These are phyloP conservation scores for Pyrenochaeta sp. DNA, from an alignment of 2,329 filamentous ascomycete species.

Conservation along the genomic window DNA sequence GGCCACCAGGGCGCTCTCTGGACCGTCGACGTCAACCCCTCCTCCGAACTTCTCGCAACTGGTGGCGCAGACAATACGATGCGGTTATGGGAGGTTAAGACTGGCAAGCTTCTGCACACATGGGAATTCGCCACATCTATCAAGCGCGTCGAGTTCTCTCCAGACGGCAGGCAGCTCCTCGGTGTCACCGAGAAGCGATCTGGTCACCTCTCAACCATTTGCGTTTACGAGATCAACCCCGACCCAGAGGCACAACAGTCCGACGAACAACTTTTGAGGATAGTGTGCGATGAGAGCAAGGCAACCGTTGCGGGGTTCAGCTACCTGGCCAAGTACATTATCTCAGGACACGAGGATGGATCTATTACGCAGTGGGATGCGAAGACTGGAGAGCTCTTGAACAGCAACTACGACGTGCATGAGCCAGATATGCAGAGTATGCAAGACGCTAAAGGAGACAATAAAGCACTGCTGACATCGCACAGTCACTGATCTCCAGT, in stretches of 20 bases:
- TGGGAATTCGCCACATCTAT: slow-evolving; percentile 98
- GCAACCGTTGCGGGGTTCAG: slow-evolving; percentile 97
- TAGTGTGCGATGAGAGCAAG: slow-evolving; percentile 91
- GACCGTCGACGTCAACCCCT: slow-evolving; percentile 97
- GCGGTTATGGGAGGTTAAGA: slow-evolving; percentile 94
- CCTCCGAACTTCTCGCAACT: slow-evolving; percentile 88
- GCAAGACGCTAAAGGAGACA: not conserved
- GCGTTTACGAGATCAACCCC: slow-evolving; percentile 87
- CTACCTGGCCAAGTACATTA: slow-evolving; percentile 93
- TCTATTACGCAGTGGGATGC: slow-evolving; percentile 89
- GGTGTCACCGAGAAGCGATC: slow-evolving; percentile 99
- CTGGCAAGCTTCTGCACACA: slow-evolving; percentile 90
- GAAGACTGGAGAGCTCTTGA: slow-evolving; percentile 85
- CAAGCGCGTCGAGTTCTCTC: slow-evolving; percentile 97
- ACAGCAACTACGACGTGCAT: slow-evolving; percentile 82
- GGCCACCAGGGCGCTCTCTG: slow-evolving; percentile 98
- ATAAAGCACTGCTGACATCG: slow-evolving; percentile 68
- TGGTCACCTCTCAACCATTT: slow-evolving; percentile 93
- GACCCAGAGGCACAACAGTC: slow-evolving; percentile 85
- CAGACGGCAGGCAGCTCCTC: slow-evolving; percentile 88
- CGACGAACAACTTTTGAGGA: slow-evolving; percentile 82
- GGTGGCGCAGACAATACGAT: slow-evolving; percentile 99
- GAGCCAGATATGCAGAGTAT: slow-evolving; percentile 84
- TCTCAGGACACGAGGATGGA: slow-evolving; percentile 96
- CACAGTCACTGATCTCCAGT: slow-evolving; percentile 92